Evolutionary conservation across 306 rosid species (phyloP).

Genomic region (Quercus variabilis): DNA sequence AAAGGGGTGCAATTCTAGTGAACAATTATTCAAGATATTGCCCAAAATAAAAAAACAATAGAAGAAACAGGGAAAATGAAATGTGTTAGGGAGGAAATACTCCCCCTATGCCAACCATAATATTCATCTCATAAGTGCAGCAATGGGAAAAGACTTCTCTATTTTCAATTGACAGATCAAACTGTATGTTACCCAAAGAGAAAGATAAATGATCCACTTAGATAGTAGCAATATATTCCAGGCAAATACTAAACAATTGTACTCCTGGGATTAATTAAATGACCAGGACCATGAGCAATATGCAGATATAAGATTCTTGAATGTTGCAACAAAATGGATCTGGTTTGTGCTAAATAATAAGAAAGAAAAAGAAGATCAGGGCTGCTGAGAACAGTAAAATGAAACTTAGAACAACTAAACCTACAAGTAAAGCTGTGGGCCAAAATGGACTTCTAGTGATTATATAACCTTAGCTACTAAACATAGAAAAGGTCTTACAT

Average conservation of each 20-base stretch:
- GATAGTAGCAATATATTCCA: not conserved
- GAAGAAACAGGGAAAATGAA: not conserved
- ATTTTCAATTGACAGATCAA: not conserved
- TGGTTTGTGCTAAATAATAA: not conserved
- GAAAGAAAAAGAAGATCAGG: not conserved
- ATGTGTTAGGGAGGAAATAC: not conserved
- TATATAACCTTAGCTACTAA: not conserved
- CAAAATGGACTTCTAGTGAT: not conserved
- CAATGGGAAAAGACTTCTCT: not conserved
- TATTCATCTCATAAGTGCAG: not conserved
- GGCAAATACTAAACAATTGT: not conserved
- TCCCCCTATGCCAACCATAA: no score
- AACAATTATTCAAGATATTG: not conserved
- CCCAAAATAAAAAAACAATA: not conserved
- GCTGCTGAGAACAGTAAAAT: not conserved
- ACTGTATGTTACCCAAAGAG: not conserved
- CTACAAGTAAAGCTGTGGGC: not conserved
- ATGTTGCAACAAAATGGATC: not conserved
- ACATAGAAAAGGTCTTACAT: conserved; percentile 29
- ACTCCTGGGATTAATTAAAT: not conserved
- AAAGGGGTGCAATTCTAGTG: not conserved
- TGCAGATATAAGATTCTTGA: not conserved
- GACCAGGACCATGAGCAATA: not conserved
- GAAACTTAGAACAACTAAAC: not conserved
- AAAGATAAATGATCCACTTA: not conserved